Percentiles rank a stretch among this genome's conserved stretches.
phyloP scores from a whole-genome alignment of 2,329 filamentous ascomycete species.

The Cryoendolithus antarcticus region DNA sequence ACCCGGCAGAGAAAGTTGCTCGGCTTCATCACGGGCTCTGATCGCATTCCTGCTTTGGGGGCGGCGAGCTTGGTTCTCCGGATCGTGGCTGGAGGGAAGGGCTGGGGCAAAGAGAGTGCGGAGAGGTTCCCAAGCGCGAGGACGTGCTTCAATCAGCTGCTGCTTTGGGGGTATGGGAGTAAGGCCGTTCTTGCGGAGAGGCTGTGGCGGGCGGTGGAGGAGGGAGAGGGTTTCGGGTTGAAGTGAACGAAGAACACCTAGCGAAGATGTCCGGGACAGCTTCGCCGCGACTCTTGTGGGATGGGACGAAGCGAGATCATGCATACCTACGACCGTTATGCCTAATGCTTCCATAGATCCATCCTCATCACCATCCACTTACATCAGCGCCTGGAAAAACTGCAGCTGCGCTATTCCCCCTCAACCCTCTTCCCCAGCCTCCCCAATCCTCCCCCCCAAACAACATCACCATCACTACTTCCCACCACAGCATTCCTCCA shows the following conservation, averaged over 20 bases:
- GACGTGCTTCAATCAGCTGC: constrained; percentile 82
- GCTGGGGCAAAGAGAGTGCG: constrained; percentile 43
- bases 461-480: too few species aligned
- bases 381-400: too few species aligned
- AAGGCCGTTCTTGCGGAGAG: constrained; percentile 55
- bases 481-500: too few species aligned
- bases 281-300: too few species aligned
- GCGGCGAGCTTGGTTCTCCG: constrained; percentile 67
- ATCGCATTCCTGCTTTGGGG: constrained; percentile 80
- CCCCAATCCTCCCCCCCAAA: too few species aligned
- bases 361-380: too few species aligned
- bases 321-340: too few species aligned
- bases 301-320: too few species aligned
- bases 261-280: too few species aligned
- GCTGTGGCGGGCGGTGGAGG: constrained; percentile 76
- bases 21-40: constrained; percentile 79
- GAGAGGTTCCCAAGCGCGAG: constrained; percentile 70
- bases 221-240: constrained; percentile 85
- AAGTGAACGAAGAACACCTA: constrained; percentile 39
- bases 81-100: constrained; percentile 55
- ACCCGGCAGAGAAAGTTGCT: constrained; percentile 65
- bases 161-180: constrained; percentile 59
- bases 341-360: too few species aligned
- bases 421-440: too few species aligned
- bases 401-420: too few species aligned